Percentiles rank a stretch among this genome's conserved stretches.
phyloP scores from a whole-genome alignment of 495 filamentous ascomycete species.

The Cercophora scortea region DNA sequence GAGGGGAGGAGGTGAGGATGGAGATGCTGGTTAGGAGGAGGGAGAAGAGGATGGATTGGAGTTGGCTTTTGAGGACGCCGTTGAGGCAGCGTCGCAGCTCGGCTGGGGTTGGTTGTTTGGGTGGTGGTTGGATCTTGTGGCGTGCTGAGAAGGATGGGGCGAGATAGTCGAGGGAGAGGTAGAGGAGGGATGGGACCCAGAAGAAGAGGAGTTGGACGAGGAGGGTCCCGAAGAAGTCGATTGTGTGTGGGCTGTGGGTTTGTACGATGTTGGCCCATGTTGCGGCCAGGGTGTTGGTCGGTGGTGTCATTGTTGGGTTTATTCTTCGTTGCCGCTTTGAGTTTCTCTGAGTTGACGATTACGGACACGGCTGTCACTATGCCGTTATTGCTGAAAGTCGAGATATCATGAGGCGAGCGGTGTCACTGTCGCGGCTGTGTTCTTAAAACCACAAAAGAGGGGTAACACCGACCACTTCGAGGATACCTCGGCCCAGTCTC shows the following conservation, averaged over 20 bases:
- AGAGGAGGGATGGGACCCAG: conserved; percentile 42
- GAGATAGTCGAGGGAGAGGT: conserved; percentile 32
- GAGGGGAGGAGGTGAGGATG: conserved; percentile 7
- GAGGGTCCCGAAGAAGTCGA: conserved; percentile 39
- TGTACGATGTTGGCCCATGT: conserved; percentile 12
- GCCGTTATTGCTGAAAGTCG: no score
- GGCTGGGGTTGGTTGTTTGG: conserved; percentile 38
- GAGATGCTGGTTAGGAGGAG: conserved; percentile 20
- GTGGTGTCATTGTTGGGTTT: no score
- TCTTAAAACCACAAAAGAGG: no score
- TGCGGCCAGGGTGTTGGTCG: no score
- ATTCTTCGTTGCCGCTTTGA: no score
- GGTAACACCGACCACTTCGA: no score
- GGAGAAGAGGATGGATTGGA: conserved; percentile 32
- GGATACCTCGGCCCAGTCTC: no score
- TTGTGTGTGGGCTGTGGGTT: conserved; percentile 8
- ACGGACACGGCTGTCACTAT: no score
- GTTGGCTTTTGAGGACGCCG: conserved; percentile 41
- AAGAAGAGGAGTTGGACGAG: conserved; percentile 40
- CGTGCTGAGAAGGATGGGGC: conserved; percentile 39
- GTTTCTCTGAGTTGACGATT: no score
- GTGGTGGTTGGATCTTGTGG: conserved; percentile 50
- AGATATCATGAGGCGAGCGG: no score
- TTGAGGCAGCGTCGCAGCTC: conserved; percentile 39
- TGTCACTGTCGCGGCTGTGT: no score